Percentiles rank a stretch among this genome's conserved stretches.
These are phyloP conservation scores for Athelia psychrophila DNA, from an alignment of 1,284 basidiomycete species.

Conservation along the genomic window DNA sequence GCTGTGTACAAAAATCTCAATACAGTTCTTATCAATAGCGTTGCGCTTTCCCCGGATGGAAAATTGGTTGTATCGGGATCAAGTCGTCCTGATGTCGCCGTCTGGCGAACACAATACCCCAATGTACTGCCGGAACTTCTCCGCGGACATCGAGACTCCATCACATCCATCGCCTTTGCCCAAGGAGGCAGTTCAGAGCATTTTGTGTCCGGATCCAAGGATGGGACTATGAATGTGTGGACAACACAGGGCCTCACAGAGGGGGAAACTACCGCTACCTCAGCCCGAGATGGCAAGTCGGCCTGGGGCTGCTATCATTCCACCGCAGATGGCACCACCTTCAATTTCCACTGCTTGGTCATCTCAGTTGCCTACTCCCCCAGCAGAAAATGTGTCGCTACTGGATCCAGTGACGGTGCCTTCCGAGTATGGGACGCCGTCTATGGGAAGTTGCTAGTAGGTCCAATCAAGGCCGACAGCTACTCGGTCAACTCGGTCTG, in stretches of 20 bases:
- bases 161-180: not conserved
- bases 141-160: not conserved
- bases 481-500: not conserved
- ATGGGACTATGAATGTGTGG: no score
- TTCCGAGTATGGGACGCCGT: not conserved
- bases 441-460: not conserved
- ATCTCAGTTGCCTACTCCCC: not conserved
- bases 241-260: no score
- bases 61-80: constrained; percentile 9
- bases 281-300: no score
- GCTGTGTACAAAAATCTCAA: constrained; percentile 3
- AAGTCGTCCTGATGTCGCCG: constrained; percentile 7
- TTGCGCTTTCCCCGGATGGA: constrained; percentile 12
- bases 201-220: no score
- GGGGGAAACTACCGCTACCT: no score
- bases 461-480: not conserved
- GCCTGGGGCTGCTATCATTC: no score
- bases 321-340: no score
- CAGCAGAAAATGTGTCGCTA: not conserved
- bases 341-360: no score
- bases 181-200: no score
- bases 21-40: constrained; percentile 1
- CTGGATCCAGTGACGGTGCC: not conserved
- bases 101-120: constrained; percentile 5
- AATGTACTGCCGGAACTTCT: not conserved